Evolutionary conservation across 352 stramenopile species (phyloP), one percentile per base, ranked within the genome.

Genomic region (Globisporangium splendens): DNA sequence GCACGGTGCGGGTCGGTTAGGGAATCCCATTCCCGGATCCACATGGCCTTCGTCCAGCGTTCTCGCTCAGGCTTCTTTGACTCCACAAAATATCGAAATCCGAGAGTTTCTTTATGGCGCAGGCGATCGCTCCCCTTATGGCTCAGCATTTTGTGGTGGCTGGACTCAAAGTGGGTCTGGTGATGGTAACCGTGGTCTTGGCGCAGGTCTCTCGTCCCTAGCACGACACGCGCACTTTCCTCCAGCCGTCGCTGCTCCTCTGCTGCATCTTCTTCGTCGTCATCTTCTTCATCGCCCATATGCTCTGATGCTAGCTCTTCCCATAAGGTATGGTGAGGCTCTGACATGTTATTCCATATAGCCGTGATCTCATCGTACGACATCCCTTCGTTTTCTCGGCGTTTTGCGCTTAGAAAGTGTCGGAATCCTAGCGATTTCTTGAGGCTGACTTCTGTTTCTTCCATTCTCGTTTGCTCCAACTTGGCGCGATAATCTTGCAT

Each of bases 291-390:
- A 31, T 15, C 20, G 6, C 62, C 51, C 22, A 28, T 44, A 6
- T 65, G 51, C 43, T 78, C 63, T 18, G 51, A 52, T 4, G 70
- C 70, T 33, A 79, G 56, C 43, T 72, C 72, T 13, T 65, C 44
- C 72, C 75, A 84, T 35, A 75, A 41, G n/a, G 65, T 46, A 24
- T 77, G 66, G 41, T 77, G 63, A 15, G 59, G 59, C 46, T 76
- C 62, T 20, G 70, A 67, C 59, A 79, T 75, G 39, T 52, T 56
- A 31, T 46, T 52, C 70, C 73, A 79, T 13, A 75, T 64, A n/a
- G 65, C 59, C 18, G 54, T 55, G 35, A 70, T 61, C 46, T 77
- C 70, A 21, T 72, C 53, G 38, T 52, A 38, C 8, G 70, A 66
- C 28, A 72, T 21, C 1, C 48, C 59, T 1, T 71, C 54, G 44